Evolutionary conservation across 495 filamentous ascomycete species (phyloP), one percentile per base, ranked within the genome.

Genomic region (Penicillium cataractarum): DNA sequence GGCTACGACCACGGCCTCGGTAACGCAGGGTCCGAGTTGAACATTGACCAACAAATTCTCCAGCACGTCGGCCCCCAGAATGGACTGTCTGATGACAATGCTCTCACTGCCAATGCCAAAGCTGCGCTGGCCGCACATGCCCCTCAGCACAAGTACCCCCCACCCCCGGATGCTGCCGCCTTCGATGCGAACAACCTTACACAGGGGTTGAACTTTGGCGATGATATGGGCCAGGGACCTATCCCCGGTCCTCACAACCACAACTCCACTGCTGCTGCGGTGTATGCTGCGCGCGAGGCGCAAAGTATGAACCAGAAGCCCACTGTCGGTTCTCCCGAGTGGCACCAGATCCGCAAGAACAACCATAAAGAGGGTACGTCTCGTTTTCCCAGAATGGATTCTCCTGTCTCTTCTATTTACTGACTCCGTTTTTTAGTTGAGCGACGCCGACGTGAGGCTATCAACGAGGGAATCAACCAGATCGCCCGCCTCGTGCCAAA

Each of bases 401-500:
- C 40, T 59, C 35, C 35, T 29, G 2, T 2, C 7, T 33, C 10
- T 32, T 24, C 5, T 10, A 42, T 33, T 62, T 54, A 49, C 31
- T 73, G 59, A 65, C n/a, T 13, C 10, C 5, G 2, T 51, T 42
- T 31, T 40, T 19, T 63, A 99, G 95, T 99, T 63, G 95, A 99
- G 77, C 92, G 95, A 56, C 93, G 95, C 50, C 95, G 95, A 39
- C 92, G 95, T 63, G 95, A 99, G 74, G 97, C 96, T 5, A 99
- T 99, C 75, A 99, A 99, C 72, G 95, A 99, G 77, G 95, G 95
- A 53, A 99, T 99, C 70, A 98, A 97, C 70, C 94, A 99, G 77
- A 88, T 99, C 42, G 91, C 96, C 55, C 97, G 97, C 76, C 94
- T 99, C 57, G 95, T 99, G 0, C 95, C 95, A 3, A 93, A 93